Evolutionary conservation across 305 asterid genomes (phyloP).

Genomic region (Rubia balearica): DNA sequence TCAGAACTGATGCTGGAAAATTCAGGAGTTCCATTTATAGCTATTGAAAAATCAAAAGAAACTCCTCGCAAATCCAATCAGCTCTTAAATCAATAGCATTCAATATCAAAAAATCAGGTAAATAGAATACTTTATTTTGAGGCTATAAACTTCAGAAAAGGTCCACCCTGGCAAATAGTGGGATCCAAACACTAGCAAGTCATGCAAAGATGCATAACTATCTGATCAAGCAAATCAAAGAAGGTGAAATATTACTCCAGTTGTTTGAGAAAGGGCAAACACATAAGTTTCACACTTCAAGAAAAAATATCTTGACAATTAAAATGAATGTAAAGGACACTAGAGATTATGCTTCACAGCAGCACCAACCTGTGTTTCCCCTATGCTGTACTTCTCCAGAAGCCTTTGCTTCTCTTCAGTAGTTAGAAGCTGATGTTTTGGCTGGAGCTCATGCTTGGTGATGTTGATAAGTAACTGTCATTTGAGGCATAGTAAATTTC

Average conservation of each 20-base stretch:
- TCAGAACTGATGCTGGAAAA: neutral
- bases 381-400: conserved; percentile 56
- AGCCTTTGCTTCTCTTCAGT: conserved; percentile 52
- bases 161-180: neutral
- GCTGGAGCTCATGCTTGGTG: conserved; percentile 75
- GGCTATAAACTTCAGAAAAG: neutral
- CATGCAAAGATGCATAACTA: neutral
- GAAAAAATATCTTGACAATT: neutral
- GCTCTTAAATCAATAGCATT: neutral
- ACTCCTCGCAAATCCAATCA: neutral
- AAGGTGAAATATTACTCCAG: neutral
- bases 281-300: neutral
- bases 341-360: neutral
- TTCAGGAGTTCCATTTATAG: neutral
- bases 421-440: conserved; percentile 64
- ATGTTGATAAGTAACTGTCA: conserved; percentile 67
- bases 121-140: neutral
- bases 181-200: neutral
- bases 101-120: neutral
- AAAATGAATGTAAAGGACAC: neutral
- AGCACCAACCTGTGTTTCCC: conserved; percentile 66
- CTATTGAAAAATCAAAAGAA: neutral
- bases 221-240: neutral
- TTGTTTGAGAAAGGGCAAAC: neutral
- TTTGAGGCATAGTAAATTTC: conserved; percentile 32